Evolutionary conservation across 176 grass and related monocot genomes (phyloP), one percentile per base, ranked within the genome.

Genomic region (Cocos nucifera): DNA sequence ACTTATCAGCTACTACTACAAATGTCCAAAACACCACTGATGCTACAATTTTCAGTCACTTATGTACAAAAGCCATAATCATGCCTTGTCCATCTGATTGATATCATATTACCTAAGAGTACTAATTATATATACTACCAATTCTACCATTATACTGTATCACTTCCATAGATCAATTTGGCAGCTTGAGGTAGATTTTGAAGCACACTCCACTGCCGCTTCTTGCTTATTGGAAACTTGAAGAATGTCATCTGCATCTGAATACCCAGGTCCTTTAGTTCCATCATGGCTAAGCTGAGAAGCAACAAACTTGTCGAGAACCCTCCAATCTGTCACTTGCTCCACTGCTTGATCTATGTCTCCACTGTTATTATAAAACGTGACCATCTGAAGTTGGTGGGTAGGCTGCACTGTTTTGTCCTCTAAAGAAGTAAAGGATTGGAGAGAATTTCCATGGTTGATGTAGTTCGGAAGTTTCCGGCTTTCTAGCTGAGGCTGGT

Each of bases 111-210:
- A 49, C 56, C 49, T 75, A 75, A 65, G n/a, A 66, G 49, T 49
- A 65, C 52, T 66, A 75, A 57, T 44, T 12, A 44, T 44, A 14
- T 44, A 14, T 44, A 44, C 9, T 1, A 14, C 35, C 14, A 44
- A 44, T 44, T 44, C 35, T 12, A 44, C 10, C 10, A 44, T 44
- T 44, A 44, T 44, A 44, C 10, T 44, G 10, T 60, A 23, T 95
- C 78, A 91, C 70, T 97, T 97, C 92, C 87, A 97, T 68, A 73
- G 84, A 72, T 97, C 87, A 80, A 90, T 56, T 80, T 90, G 87
- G 70, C 84, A 72, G 77, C 92, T 97, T 58, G 92, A 82, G 23
- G 87, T 85, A 1, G 92, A 97, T 3, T 84, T 85, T 0, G 81
- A 91, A 0, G 87, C 87, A 19, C 85, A 88, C 53, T 97, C 84